Evolutionary conservation across 768 basidiomycete species (phyloP).

Genomic region (Termitomyces sp.): DNA sequence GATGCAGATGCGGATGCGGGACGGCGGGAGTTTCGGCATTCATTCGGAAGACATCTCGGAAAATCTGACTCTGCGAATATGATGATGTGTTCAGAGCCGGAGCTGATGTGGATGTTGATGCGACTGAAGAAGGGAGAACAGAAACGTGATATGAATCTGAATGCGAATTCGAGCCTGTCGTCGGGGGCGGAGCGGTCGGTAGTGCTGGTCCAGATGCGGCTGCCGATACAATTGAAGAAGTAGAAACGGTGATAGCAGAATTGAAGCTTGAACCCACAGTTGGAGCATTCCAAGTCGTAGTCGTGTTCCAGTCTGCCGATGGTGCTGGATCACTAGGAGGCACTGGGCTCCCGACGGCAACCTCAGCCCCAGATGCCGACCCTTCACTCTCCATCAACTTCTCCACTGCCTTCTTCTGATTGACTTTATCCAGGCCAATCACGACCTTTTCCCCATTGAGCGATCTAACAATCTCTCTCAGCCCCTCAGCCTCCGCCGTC

Average conservation of each 20-base stretch:
- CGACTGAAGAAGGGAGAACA: neutral
- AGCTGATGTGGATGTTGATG: neutral
- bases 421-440: neutral
- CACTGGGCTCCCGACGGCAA: neutral
- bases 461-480: slow-evolving; percentile 7
- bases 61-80: neutral
- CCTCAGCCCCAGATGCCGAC: neutral
- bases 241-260: too few relatives aligned
- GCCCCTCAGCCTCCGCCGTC: slow-evolving; percentile 3
- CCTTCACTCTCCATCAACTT: neutral
- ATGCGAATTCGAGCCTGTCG: too few relatives aligned
- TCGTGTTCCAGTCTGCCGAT: neutral
- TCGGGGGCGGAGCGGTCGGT: too few relatives aligned
- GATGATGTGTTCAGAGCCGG: neutral
- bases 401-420: neutral
- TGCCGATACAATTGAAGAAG: too few relatives aligned
- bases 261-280: neutral
- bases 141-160: neutral
- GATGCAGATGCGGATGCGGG: neutral
- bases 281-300: neutral
- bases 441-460: neutral
- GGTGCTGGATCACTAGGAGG: neutral
- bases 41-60: neutral
- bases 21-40: neutral
- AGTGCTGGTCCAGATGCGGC: too few relatives aligned